These are phyloP conservation scores for Cladochytrium tenue DNA, from an alignment of 371 early-diverging fungal genomes.

Conservation along the genomic window DNA sequence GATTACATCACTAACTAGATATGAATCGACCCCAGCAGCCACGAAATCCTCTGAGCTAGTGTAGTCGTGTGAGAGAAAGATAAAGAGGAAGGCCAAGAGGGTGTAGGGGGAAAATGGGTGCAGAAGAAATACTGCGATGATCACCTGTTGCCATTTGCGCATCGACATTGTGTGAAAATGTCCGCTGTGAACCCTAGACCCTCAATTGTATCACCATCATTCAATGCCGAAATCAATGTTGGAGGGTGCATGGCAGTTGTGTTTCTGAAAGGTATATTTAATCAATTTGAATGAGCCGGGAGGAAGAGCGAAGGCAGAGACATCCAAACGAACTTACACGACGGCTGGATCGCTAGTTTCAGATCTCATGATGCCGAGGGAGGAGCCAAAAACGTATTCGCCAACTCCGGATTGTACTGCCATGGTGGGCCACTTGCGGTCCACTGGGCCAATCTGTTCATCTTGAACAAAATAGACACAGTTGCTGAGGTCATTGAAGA, in stretches of 20 bases:
- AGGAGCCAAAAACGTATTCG: slow-evolving; percentile 31
- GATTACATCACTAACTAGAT: background rate
- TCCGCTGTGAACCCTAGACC: slow-evolving; percentile 25
- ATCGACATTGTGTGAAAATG: slow-evolving; percentile 23
- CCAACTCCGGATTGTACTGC: slow-evolving; percentile 22
- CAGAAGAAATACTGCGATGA: background rate
- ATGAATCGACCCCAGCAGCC: background rate
- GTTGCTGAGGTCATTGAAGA: slow-evolving; percentile 10
- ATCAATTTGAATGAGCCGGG: no score
- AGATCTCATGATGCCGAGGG: slow-evolving; percentile 29
- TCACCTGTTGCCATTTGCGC: slow-evolving; percentile 5
- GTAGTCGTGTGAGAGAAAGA: no score
- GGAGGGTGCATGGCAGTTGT: slow-evolving; percentile 18
- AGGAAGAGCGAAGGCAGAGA: background rate
- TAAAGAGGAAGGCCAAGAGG: no score
- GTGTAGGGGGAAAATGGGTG: background rate
- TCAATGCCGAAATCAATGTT: slow-evolving; percentile 25
- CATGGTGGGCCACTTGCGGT: slow-evolving; percentile 23
- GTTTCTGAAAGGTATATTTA: background rate
- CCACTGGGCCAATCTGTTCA: slow-evolving; percentile 9
- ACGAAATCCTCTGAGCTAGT: no score
- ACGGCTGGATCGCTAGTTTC: slow-evolving; percentile 15
- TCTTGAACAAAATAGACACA: slow-evolving; percentile 17
- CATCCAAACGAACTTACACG: background rate
- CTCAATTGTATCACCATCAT: slow-evolving; percentile 26